These are phyloP conservation scores for Phyllosticta paracitricarpa DNA, from an alignment of 2,329 filamentous ascomycete genomes.

Conservation along the genomic window DNA sequence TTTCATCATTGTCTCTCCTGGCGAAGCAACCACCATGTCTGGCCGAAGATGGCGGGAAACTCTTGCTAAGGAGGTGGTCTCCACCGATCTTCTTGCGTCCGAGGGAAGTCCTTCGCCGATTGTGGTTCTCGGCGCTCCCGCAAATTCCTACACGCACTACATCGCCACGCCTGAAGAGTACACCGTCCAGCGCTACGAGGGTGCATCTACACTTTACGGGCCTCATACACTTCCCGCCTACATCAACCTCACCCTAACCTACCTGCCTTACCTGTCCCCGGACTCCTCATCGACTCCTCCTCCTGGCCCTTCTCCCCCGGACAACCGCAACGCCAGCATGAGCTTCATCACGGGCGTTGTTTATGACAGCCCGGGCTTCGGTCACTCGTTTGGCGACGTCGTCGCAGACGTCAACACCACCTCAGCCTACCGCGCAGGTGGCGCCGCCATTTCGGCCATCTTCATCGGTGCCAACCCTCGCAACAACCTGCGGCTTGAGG, in stretches of 20 bases:
- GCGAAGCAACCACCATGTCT: constrained; percentile 87
- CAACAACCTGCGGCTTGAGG: constrained; percentile 72
- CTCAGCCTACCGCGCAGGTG: constrained; percentile 48
- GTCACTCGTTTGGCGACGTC: constrained; percentile 62
- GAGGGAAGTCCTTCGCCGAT: constrained; percentile 24
- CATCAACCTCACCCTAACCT: constrained; percentile 71
- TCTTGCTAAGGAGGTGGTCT: constrained; percentile 39
- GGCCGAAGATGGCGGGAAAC: constrained; percentile 77
- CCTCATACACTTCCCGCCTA: constrained; percentile 74
- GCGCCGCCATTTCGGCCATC: constrained; percentile 48
- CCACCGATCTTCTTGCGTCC: background rate
- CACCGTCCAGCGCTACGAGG: constrained; percentile 79
- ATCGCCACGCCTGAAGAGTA: constrained; percentile 74
- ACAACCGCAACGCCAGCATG: constrained; percentile 66
- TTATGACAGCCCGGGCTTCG: constrained; percentile 56
- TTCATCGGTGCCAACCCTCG: constrained; percentile 86
- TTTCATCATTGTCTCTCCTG: constrained; percentile 72
- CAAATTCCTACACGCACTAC: constrained; percentile 85
- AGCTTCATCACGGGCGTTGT: constrained; percentile 75
- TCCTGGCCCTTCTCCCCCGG: constrained; percentile 58
- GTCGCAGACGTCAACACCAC: constrained; percentile 43
- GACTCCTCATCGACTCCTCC: constrained; percentile 19
- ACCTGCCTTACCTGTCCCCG: constrained; percentile 55
- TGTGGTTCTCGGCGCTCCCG: constrained; percentile 80
- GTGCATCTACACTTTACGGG: constrained; percentile 84